Conservation (phyloP, 2,329 filamentous ascomycete species). For the Trichoderma atrobrunneum region DNA sequence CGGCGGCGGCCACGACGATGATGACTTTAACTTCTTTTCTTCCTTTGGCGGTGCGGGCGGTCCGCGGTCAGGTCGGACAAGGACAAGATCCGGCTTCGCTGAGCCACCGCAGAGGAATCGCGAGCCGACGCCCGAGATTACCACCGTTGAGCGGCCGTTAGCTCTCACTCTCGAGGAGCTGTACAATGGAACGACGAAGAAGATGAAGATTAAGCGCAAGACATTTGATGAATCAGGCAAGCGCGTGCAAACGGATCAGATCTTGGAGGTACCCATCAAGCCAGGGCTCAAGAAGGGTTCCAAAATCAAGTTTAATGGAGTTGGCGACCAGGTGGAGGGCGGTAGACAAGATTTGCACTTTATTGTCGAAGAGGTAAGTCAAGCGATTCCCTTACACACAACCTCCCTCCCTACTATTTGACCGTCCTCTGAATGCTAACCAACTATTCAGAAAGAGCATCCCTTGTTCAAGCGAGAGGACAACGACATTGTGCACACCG, state of each 20-base stretch:
- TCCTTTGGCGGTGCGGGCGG: slow-evolving; percentile 42
- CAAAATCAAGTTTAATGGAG: slow-evolving; percentile 96
- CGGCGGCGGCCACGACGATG: slow-evolving; percentile 40
- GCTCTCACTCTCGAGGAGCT: slow-evolving; percentile 83
- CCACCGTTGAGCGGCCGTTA: slow-evolving; percentile 82
- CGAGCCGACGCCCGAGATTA: slow-evolving; percentile 71
- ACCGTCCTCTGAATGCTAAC: not conserved
- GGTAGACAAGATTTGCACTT: slow-evolving; percentile 95
- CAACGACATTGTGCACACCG: slow-evolving; percentile 75
- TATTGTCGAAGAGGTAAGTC: slow-evolving; percentile 82
- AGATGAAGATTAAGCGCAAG: slow-evolving; percentile 98
- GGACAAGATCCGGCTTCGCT: slow-evolving; percentile 42
- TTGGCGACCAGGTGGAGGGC: slow-evolving; percentile 97
- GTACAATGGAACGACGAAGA: slow-evolving; percentile 84
- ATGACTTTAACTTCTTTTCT: slow-evolving; percentile 53
- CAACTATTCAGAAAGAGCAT: slow-evolving; percentile 70
- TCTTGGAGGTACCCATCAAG: slow-evolving; percentile 93
- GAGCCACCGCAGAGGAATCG: slow-evolving; percentile 30
- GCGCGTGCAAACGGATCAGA: slow-evolving; percentile 80
- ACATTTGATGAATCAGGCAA: slow-evolving; percentile 85
- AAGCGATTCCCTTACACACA: not conserved
- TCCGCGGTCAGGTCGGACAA: slow-evolving; percentile 37
- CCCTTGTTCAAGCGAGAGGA: slow-evolving; percentile 80
- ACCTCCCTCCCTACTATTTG: not conserved
- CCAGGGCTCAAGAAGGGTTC: slow-evolving; percentile 92